Base-by-base conservation (phyloP, 73 alveolate genomes). In the Paramecium tetraurelia region DNA sequence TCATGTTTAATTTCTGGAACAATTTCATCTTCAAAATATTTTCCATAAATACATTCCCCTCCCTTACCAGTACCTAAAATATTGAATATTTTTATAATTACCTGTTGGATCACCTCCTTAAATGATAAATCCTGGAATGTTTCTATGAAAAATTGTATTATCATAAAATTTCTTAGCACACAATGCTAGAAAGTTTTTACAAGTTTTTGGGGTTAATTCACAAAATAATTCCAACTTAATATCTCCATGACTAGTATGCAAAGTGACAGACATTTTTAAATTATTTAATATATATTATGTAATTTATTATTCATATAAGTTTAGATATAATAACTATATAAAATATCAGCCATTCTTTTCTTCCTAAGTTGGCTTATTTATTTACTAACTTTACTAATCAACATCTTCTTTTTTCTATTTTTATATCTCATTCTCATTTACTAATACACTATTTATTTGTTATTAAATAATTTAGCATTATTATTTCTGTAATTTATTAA, bases 101-200 rank as follows among this genome's bases (percentile, higher is more conserved):
- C 93, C 86, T n/a, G 97, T 93, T 12, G 97, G 96, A 90, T 95
- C 97, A 4, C 97, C 97, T 3, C 97, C 97, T 93, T 95, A 76
- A 33, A 95, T 38, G 7, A 95, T 93, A 58, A 95, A 95, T 43
- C 95, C 95, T 59, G 75, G 92, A 22, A 95, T 95, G 50, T 95
- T 95, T 84, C 97, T 57, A 89, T 95, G 97, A 92, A 95, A 95
- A 22, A 72, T 38, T 36, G 95, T 57, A 12, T 89, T 89, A 36
- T 86, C 93, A 90, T 95, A 95, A 38, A 86, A 83, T 33, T 92
- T 93, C 89, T 85, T 89, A 10, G 95, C 97, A 36, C 95, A 53
- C 16, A 95, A 85, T 4, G 96, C 94, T 24, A 95, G 41, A 57
- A 95, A 95, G 89, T 95, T 95, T 69, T 86, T 89, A 58, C 95